Evolutionary conservation across 345 rosid genomes (phyloP), one percentile per base, ranked within the genome.

Genomic region (Boechera divaricarpa): DNA sequence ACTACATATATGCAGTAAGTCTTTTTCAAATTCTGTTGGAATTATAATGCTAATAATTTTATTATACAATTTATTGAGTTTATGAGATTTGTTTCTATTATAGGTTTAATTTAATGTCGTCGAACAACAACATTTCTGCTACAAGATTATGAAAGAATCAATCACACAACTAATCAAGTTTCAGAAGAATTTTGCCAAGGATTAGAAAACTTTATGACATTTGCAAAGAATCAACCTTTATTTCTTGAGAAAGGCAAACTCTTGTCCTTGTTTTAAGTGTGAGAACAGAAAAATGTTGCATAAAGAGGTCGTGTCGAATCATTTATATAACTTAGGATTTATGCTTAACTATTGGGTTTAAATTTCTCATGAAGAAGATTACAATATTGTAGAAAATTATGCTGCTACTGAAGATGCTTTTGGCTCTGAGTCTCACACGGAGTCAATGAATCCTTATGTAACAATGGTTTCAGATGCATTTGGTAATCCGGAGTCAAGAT

Each of bases 151-250:
- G 26, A 54, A 53, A 38, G 73, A 28, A 54, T 54, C 8, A 52
- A 68, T 54, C 62, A 28, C 9, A 26, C 1, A 28, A 68, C 15
- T 38, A 67, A 67, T 51, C 18, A 33, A 12, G 33, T 67, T 32
- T 48, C 31, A 32, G 10, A 33, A 32, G 4, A 49, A 10, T 66
- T 16, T 65, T 47, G 4, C 1, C 28, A 47, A 45, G 55, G 39
- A 45, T 29, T 64, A 5, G 7, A 21, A 4, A 39, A 5, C 10
- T 48, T 53, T 39, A 38, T 53, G 3, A 28, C 12, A 24, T 53
- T 38, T 68, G 38, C 28, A 9, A 68, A 33, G 47, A 67, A 24
- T 55, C 41, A 69, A 18, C 64, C 74, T 1, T 5, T 70, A 35
- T 70, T 28, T 69, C 41, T 56, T 2, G 54, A 70, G 44, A 56